Percentiles rank a stretch among this genome's conserved stretches.
These are phyloP conservation scores for Cenchrus americanus DNA, from an alignment of 176 grass and related monocot genomes.

Conservation along the genomic window DNA sequence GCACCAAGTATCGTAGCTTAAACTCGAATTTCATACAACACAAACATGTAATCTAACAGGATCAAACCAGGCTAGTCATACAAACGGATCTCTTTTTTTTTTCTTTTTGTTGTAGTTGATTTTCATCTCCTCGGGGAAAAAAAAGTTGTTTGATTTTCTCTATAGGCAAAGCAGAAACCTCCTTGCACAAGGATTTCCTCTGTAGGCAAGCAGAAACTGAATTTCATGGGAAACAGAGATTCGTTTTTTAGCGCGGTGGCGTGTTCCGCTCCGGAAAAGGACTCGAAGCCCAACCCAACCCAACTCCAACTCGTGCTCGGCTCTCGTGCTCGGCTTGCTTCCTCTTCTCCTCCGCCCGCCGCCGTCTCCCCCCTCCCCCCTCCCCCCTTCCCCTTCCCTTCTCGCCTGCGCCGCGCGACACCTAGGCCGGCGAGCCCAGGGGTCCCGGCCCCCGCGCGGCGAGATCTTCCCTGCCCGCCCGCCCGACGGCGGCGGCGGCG, in stretches of 20 bases:
- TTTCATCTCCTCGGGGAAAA: too few relatives aligned
- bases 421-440: neutral
- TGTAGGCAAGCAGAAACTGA: too few relatives aligned
- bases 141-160: too few relatives aligned
- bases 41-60: too few relatives aligned
- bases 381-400: neutral
- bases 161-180: too few relatives aligned
- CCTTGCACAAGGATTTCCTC: too few relatives aligned
- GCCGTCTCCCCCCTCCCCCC: conserved; percentile 2
- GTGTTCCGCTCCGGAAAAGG: neutral
- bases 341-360: conserved; percentile 14
- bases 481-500: neutral
- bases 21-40: too few relatives aligned
- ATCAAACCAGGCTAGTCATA: too few relatives aligned
- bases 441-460: neutral
- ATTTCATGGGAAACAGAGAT: neutral
- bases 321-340: neutral
- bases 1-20: too few relatives aligned
- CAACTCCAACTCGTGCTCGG: neutral
- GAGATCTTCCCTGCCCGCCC: conserved; percentile 36
- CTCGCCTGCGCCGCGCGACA: neutral
- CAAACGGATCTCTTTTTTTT: too few relatives aligned
- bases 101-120: too few relatives aligned
- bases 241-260: neutral
- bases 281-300: neutral